Evolutionary conservation across 306 rosid species (phyloP), one percentile per base, ranked within the genome.

Genomic region (Clitoria ternatea): DNA sequence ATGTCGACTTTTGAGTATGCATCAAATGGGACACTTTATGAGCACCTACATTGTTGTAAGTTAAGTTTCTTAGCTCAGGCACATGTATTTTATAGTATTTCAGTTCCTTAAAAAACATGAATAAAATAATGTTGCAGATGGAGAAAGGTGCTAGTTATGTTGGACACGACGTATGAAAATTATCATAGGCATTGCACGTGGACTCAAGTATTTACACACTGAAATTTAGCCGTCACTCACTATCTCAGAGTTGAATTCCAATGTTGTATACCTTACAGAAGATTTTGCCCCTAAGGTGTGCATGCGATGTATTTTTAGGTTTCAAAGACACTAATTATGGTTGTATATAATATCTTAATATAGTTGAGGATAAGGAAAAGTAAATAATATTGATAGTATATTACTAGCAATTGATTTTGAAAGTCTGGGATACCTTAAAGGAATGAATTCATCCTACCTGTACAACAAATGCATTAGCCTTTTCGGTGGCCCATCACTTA

Each of bases 81-180:
- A 10, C 7, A 3, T 17, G 4, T 39, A 8, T 43, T 26, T 10
- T 4, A 3, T 11, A 12, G 54, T 52, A 61, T 52, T 61, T 74
- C 61, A 20, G 29, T 48, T 20, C n/a, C 79, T 73, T 74, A 70
- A 43, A n/a, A n/a, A 74, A 66, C 57, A 64, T 36, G 37, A 70
- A 62, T 32, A 36, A 71, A 57, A 50, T 55, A 49, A 22, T 79
- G 37, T 2, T 57, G 67, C 83, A 90, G 97, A 83, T 83, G 96
- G 88, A 81, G 99, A 95, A 71, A 92, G 82, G 55, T 91, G 86
- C 69, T 94, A 87, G 69, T 77, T 95, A 27, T 87, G 96, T 53
- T 95, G 99, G 99, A 95, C 96, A 13, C 73, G 97, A 59, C 86
- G 99, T 8, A 91, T 95, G 97, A 91, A 91, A 71, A 89, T 95